Base-by-base conservation (phyloP, 345 rosid species). In the Odontarrhena argentea region DNA sequence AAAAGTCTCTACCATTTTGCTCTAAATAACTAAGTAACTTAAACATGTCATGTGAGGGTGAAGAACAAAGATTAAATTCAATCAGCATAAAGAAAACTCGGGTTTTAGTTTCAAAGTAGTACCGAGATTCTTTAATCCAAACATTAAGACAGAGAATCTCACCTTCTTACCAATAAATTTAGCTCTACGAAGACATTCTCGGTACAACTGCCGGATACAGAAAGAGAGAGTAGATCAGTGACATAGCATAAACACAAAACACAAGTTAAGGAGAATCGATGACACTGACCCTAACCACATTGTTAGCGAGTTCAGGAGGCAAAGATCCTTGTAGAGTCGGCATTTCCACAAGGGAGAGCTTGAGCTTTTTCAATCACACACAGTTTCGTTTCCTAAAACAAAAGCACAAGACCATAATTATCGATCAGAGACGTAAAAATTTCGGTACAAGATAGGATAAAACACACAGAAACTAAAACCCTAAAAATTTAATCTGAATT, bases 221-320 rank as follows among this genome's bases (percentile, higher is more conserved):
- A 11, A 45, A 59, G 37, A 59, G 36, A 59, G 7, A 65, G 59
- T 11, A 34, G 22, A 73, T 65, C 36, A 51, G 48, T 10, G 42
- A 49, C 25, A 75, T 22, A 18, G 10, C 42, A 61, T 14, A 37
- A 37, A 14, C 6, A 40, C 6, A 40, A 63, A 60, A 4, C 12
- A 54, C 42, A 62, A 62, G 22, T 30, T 7, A 36, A 36, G 37
- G 40, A n/a, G 15, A 50, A 58, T 10, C 4, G 63, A 63, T 24
- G 74, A 68, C 13, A 79, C 88, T 74, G 70, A 94, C 99, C 82
- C 96, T 84, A 63, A 89, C 79, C 5, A 65, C 96, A 58, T 79
- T 91, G 85, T 94, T 79, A 70, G 99, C 99, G 26, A 95, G 86
- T 64, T 91, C 99, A 51, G 96, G 99, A 41, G 97, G 96, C 78